Conservation (phyloP, 331 rosid genomes). For the Erythrophleum ivorense region DNA sequence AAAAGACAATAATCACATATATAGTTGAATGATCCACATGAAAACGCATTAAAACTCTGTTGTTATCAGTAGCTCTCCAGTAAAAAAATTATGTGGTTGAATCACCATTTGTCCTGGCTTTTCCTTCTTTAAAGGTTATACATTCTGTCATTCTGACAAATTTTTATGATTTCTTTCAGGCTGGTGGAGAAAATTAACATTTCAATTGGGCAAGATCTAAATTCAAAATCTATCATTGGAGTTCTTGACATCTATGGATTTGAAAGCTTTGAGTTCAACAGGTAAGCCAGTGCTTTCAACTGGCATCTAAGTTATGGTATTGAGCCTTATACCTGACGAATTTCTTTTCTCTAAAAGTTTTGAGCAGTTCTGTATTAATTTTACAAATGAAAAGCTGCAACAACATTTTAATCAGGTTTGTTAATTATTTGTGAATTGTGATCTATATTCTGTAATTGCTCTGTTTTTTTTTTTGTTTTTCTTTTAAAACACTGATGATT, state of each 20-base stretch:
- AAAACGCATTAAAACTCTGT: not conserved
- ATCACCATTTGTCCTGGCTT: not conserved
- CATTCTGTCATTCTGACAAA: slow-evolving; percentile 11
- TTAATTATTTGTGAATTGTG: slow-evolving; percentile 9
- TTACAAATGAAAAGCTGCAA: slow-evolving; percentile 83
- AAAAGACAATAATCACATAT: not conserved
- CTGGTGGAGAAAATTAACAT: slow-evolving; percentile 75
- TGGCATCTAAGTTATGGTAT: slow-evolving; percentile 16
- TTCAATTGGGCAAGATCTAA: slow-evolving; percentile 82
- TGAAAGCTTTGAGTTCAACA: slow-evolving; percentile 79
- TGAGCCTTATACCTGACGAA: slow-evolving; percentile 37
- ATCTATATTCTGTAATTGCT: not conserved
- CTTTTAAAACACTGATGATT: not conserved
- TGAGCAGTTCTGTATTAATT: slow-evolving; percentile 88
- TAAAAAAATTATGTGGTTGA: not conserved
- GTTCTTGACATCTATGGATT: slow-evolving; percentile 88
- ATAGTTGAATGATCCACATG: not conserved
- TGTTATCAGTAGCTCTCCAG: not conserved
- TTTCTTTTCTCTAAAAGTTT: slow-evolving; percentile 50
- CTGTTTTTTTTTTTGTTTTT: not conserved
- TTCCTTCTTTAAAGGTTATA: slow-evolving; percentile 15
- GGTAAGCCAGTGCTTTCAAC: slow-evolving; percentile 47
- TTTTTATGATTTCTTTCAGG: slow-evolving; percentile 46
- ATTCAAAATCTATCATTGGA: slow-evolving; percentile 74
- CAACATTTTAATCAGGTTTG: slow-evolving; percentile 87